These are phyloP conservation scores for Musa itinerans DNA, from an alignment of 176 grass and related monocot genomes.

Conservation along the genomic window DNA sequence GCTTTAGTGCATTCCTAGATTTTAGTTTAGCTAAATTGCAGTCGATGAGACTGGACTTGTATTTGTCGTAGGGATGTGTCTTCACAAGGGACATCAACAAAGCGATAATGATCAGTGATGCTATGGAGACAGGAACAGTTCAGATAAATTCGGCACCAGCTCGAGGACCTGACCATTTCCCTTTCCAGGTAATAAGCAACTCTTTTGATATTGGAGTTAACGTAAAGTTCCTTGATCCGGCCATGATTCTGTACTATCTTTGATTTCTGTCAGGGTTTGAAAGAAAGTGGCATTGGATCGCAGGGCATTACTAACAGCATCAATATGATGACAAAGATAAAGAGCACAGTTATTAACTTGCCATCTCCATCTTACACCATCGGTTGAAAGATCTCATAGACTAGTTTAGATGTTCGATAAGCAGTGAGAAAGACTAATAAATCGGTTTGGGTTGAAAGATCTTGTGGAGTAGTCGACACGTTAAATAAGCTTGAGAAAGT, in stretches of 20 bases:
- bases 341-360: slow-evolving; percentile 96
- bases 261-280: slow-evolving; percentile 51
- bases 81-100: slow-evolving; percentile 97
- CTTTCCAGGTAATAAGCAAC: slow-evolving; percentile 57
- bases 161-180: slow-evolving; percentile 94
- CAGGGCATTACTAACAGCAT: slow-evolving; percentile 98
- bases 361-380: slow-evolving; percentile 84
- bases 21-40: neutral
- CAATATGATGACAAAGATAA: slow-evolving; percentile 98
- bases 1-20: neutral
- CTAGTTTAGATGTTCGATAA: no score
- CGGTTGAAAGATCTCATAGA: slow-evolving; percentile 38
- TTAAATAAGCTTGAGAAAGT: neutral
- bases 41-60: neutral
- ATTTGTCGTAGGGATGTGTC: slow-evolving; percentile 55
- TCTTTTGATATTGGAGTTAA: neutral
- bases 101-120: slow-evolving; percentile 90
- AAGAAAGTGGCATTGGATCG: slow-evolving; percentile 95
- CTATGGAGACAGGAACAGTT: slow-evolving; percentile 87
- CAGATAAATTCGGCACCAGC: slow-evolving; percentile 97
- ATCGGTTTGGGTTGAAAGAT: slow-evolving; percentile 40
- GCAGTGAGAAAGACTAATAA: neutral
- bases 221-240: slow-evolving; percentile 3
- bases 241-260: neutral
- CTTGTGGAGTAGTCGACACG: neutral